A percentile compares a stretch with the other conserved stretches of the same genome.
These are phyloP conservation scores for Amanita phalloides DNA, from an alignment of 768 basidiomycete species.

Conservation along the genomic window DNA sequence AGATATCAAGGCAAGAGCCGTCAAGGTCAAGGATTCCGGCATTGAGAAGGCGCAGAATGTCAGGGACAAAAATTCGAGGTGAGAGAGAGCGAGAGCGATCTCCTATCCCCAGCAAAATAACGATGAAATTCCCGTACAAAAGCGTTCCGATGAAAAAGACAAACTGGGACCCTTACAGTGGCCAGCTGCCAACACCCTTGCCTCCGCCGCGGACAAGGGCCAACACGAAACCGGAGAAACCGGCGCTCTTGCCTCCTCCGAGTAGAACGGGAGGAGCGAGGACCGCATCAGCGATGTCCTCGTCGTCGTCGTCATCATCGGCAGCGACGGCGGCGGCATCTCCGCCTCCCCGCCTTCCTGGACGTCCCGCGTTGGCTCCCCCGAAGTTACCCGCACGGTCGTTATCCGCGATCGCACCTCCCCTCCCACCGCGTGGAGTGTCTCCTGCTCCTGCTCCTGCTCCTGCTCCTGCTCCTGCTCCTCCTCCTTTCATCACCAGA, in stretches of 20 bases:
- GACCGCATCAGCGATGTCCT: background rate
- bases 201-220: slow-evolving; percentile 29
- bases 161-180: slow-evolving; percentile 55
- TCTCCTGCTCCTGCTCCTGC: slow-evolving; percentile 14
- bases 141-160: slow-evolving; percentile 47
- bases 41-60: slow-evolving; percentile 42
- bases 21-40: slow-evolving; percentile 46
- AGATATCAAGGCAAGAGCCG: slow-evolving; percentile 56
- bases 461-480: slow-evolving; percentile 20
- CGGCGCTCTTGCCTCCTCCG: slow-evolving; percentile 25
- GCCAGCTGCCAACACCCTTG: slow-evolving; percentile 37
- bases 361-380: background rate
- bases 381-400: slow-evolving; percentile 5
- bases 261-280: slow-evolving; percentile 16
- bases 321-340: background rate
- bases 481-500: slow-evolving; percentile 19
- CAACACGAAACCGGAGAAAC: slow-evolving; percentile 19
- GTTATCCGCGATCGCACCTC: slow-evolving; percentile 10
- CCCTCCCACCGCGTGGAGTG: slow-evolving; percentile 8
- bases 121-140: slow-evolving; percentile 12
- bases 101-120: background rate
- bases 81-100: slow-evolving; percentile 15
- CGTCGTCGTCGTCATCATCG: background rate
- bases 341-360: background rate
- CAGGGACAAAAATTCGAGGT: slow-evolving; percentile 46